Percentiles rank a stretch among this genome's conserved stretches.
Evolutionary conservation across 2,329 filamentous ascomycete genomes (phyloP).

Genomic region (Nemania sp.): DNA sequence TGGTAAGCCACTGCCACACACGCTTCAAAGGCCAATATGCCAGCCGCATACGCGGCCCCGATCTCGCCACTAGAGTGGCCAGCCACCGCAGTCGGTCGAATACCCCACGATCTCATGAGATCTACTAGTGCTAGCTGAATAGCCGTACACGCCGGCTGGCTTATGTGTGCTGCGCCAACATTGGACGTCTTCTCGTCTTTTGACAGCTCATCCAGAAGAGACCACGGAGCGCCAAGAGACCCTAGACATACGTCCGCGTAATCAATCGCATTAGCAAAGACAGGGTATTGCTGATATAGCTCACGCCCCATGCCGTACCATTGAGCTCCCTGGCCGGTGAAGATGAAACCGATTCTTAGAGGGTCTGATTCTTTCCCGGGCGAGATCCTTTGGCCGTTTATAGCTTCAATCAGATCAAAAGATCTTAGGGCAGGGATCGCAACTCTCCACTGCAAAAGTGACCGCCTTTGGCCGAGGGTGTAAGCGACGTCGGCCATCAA

Average conservation of each 20-base stretch:
- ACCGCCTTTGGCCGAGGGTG: slow-evolving; percentile 50
- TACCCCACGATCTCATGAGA: slow-evolving; percentile 42
- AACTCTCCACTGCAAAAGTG: slow-evolving; percentile 48
- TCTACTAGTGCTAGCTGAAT: slow-evolving; percentile 46
- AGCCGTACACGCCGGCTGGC: slow-evolving; percentile 46
- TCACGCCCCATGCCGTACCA: slow-evolving; percentile 49
- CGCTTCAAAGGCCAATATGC: slow-evolving; percentile 48
- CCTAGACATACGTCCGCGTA: slow-evolving; percentile 41
- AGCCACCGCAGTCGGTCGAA: slow-evolving; percentile 42
- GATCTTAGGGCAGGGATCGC: slow-evolving; percentile 49
- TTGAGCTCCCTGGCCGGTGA: slow-evolving; percentile 48
- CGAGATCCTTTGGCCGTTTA: slow-evolving; percentile 45
- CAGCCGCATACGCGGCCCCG: slow-evolving; percentile 51
- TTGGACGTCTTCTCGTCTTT: slow-evolving; percentile 42
- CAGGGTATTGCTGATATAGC: slow-evolving; percentile 44
- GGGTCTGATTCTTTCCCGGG: slow-evolving; percentile 44
- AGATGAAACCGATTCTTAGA: slow-evolving; percentile 45
- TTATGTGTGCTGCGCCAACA: slow-evolving; percentile 45
- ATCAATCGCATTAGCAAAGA: slow-evolving; percentile 42
- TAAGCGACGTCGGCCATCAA: slow-evolving; percentile 53
- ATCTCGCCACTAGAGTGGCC: slow-evolving; percentile 50
- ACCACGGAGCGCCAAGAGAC: slow-evolving; percentile 41
- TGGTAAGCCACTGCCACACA: slow-evolving; percentile 55
- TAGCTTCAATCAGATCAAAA: slow-evolving; percentile 48
- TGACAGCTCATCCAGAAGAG: slow-evolving; percentile 42